Percentiles rank a stretch among this genome's conserved stretches.
Conservation (phyloP, 1,284 basidiomycete species). For the Wallemia hederae region DNA sequence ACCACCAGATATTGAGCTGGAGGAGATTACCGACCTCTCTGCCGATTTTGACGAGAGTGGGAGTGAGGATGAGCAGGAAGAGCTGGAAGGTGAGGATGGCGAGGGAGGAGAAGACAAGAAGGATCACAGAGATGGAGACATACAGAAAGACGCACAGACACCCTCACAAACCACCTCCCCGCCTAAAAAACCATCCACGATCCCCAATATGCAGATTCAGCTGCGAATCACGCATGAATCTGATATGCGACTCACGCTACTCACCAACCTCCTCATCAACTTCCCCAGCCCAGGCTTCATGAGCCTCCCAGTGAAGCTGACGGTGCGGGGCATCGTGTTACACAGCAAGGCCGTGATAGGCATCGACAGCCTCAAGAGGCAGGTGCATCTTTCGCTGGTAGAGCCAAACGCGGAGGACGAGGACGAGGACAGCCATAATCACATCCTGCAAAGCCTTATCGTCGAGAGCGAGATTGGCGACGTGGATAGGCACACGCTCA, state of each 20-base stretch:
- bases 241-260: constrained; percentile 29
- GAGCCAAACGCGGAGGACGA: constrained; percentile 33
- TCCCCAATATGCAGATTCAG: constrained; percentile 20
- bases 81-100: neutral
- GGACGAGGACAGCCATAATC: constrained; percentile 13
- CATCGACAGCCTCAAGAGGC: constrained; percentile 45
- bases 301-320: constrained; percentile 74
- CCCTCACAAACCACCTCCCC: constrained; percentile 3
- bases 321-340: constrained; percentile 61
- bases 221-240: constrained; percentile 18
- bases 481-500: constrained; percentile 75
- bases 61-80: neutral
- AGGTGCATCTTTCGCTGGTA: constrained; percentile 61
- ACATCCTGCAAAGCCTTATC: constrained; percentile 56
- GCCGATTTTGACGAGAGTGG: neutral
- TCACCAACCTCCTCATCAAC: constrained; percentile 83
- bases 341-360: constrained; percentile 64
- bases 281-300: constrained; percentile 86
- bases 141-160: too few relatives aligned
- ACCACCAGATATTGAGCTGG: neutral
- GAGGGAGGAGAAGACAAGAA: neutral
- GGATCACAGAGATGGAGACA: too few relatives aligned
- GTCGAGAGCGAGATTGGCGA: constrained; percentile 95
- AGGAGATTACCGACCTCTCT: neutral
- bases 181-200: constrained; percentile 5